phyloP scores from a whole-genome alignment of 495 filamentous ascomycete genomes.

The Talaromyces borbonicus region DNA sequence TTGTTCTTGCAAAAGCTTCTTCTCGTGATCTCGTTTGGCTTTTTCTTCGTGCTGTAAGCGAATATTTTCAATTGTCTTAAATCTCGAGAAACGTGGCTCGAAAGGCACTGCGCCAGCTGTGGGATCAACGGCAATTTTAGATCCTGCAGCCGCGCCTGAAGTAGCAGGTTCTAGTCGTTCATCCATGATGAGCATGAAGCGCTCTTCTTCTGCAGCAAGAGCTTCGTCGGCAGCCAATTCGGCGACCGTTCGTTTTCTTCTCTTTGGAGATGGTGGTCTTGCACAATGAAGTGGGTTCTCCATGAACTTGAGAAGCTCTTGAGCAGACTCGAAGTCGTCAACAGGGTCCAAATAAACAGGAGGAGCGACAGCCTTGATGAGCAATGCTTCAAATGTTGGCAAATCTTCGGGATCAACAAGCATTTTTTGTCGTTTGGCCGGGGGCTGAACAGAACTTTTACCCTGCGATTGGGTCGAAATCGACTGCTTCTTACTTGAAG shows the following conservation, averaged over 20 bases:
- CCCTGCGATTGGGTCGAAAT: constrained; percentile 22
- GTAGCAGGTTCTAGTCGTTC: constrained; percentile 60
- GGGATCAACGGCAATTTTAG: constrained; percentile 63
- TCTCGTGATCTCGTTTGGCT: constrained; percentile 49
- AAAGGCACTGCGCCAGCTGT: constrained; percentile 58
- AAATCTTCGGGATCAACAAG: constrained; percentile 62
- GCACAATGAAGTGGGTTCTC: constrained; percentile 66
- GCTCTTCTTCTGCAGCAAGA: constrained; percentile 73
- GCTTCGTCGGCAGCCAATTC: constrained; percentile 93
- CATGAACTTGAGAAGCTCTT: constrained; percentile 57
- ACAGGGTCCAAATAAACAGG: constrained; percentile 70
- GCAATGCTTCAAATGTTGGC: constrained; percentile 60
- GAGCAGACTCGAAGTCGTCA: constrained; percentile 52
- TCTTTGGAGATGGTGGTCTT: constrained; percentile 72
- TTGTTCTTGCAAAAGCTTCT: constrained; percentile 48
- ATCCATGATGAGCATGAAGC: constrained; percentile 89
- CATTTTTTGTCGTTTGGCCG: constrained; percentile 67
- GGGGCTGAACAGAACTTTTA: constrained; percentile 37
- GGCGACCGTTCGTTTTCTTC: constrained; percentile 84
- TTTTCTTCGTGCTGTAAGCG: constrained; percentile 66
- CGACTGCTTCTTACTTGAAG: constrained; percentile 27
- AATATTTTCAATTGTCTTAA: constrained; percentile 83
- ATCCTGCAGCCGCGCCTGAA: constrained; percentile 43
- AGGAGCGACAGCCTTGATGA: constrained; percentile 58
- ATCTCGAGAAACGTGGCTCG: constrained; percentile 79